phyloP scores from a whole-genome alignment of 1,139 yeast genomes.

The Debaryomyces fabryi region DNA sequence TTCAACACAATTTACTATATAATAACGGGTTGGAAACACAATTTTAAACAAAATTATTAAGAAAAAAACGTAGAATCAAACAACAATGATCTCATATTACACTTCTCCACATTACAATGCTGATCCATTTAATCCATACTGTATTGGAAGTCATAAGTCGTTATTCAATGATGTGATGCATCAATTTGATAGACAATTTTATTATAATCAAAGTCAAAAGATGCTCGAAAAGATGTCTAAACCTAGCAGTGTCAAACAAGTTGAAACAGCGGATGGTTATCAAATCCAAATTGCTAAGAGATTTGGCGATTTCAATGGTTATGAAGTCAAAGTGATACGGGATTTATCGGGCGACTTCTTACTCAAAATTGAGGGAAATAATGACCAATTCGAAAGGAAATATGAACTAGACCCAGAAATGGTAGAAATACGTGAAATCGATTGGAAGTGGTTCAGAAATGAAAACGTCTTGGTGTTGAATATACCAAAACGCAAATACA shows the following conservation, averaged over 20 bases:
- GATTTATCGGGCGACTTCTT: conserved; percentile 24
- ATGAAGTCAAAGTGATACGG: conserved; percentile 42
- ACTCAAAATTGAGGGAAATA: conserved; percentile 31
- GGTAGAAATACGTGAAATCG: conserved; percentile 36
- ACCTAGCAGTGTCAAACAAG: conserved; percentile 26
- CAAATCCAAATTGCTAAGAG: conserved; percentile 44
- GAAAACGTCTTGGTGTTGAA: conserved; percentile 43
- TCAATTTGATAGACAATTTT: background rate
- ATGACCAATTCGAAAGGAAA: conserved; percentile 37
- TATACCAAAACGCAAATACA: conserved; percentile 33
- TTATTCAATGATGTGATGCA: background rate
- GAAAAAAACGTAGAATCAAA: background rate
- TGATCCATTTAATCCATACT: background rate
- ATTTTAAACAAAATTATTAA: background rate
- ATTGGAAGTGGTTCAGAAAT: conserved; percentile 38
- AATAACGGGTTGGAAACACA: background rate
- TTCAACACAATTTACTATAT: background rate
- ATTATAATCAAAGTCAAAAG: background rate
- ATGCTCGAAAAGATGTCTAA: background rate
- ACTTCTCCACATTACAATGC: background rate
- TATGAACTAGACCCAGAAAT: conserved; percentile 38
- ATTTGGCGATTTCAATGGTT: conserved; percentile 39
- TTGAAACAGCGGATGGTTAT: conserved; percentile 40
- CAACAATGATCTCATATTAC: background rate
- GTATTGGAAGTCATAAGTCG: background rate